phyloP scores from a whole-genome alignment of 108 stramenopile species.

The Stephanodiscus minutulus region DNA sequence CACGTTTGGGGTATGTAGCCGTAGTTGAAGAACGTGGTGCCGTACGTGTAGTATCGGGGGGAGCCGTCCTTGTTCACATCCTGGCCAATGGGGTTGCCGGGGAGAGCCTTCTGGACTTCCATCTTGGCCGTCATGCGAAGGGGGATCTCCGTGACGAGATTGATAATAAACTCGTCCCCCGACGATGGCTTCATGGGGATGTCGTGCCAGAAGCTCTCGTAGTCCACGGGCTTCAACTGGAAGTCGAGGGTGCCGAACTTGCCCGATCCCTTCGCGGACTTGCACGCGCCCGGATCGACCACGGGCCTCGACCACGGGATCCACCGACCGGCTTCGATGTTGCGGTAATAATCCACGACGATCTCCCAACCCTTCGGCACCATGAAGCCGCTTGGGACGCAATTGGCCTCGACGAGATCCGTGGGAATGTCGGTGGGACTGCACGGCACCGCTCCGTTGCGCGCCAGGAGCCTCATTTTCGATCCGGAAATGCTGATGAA shows the following conservation, averaged over 20 bases:
- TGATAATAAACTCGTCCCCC: constrained; percentile 61
- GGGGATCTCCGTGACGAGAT: constrained; percentile 94
- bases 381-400: constrained; percentile 98
- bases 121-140: constrained; percentile 96
- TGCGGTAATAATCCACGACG: constrained; percentile 97
- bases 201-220: constrained; percentile 93
- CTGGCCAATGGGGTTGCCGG: constrained; percentile 79
- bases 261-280: constrained; percentile 56
- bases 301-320: constrained; percentile 91
- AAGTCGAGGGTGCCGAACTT: constrained; percentile 80
- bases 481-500: constrained; percentile 96
- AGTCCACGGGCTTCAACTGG: constrained; percentile 52
- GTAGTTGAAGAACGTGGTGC: constrained; percentile 98
- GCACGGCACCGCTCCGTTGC: constrained; percentile 95
- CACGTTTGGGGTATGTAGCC: constrained; percentile 97
- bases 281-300: constrained; percentile 55
- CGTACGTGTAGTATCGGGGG: constrained; percentile 96
- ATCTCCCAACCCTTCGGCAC: constrained; percentile 98
- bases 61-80: constrained; percentile 94
- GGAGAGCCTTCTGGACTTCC: constrained; percentile 88
- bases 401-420: constrained; percentile 94
- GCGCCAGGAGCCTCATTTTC: constrained; percentile 94
- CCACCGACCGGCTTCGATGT: constrained; percentile 90
- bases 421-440: constrained; percentile 89
- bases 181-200: constrained; percentile 71